Evolutionary conservation across 2,329 filamentous ascomycete species (phyloP).

Genomic region (Hypocrella siamensis): DNA sequence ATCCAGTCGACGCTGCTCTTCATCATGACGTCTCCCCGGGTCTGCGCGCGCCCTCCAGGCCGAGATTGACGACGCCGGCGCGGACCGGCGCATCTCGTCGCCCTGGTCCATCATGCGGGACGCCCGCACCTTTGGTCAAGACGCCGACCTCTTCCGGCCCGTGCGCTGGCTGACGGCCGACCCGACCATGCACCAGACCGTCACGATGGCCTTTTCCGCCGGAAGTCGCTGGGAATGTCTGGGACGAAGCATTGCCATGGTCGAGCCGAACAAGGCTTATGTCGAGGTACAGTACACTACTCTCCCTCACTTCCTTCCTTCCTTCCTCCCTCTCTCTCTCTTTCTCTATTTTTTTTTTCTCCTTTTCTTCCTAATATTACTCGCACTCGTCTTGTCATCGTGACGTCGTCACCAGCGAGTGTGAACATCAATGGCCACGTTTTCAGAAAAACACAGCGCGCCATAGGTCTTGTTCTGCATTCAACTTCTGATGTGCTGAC

Average conservation of each 20-base stretch:
- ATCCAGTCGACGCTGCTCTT: slow-evolving; percentile 32
- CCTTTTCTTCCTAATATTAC: too few species aligned
- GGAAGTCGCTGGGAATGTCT: slow-evolving; percentile 1
- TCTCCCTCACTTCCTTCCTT: too few species aligned
- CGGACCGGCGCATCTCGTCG: slow-evolving; percentile 8
- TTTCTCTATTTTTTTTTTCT: too few species aligned
- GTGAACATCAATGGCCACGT: too few species aligned
- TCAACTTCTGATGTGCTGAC: too few species aligned
- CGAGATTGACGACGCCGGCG: slow-evolving; percentile 8
- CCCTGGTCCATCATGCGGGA: slow-evolving; percentile 5
- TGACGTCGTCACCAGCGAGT: too few species aligned
- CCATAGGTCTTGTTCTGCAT: too few species aligned
- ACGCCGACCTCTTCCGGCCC: slow-evolving; percentile 1
- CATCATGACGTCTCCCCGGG: slow-evolving; percentile 27
- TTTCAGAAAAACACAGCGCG: too few species aligned
- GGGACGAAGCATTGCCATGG: slow-evolving; percentile 1
- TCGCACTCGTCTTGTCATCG: too few species aligned
- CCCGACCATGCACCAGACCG: slow-evolving; percentile 1
- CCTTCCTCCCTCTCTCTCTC: too few species aligned
- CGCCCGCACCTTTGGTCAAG: background rate
- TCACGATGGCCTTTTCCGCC: slow-evolving; percentile 1
- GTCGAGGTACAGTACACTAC: slow-evolving; percentile 2
- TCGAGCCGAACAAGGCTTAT: slow-evolving; percentile 1
- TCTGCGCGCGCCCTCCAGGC: slow-evolving; percentile 24
- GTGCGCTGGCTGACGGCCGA: background rate